phyloP scores from a whole-genome alignment of 345 rosid genomes.

The Melaleuca alternifolia region DNA sequence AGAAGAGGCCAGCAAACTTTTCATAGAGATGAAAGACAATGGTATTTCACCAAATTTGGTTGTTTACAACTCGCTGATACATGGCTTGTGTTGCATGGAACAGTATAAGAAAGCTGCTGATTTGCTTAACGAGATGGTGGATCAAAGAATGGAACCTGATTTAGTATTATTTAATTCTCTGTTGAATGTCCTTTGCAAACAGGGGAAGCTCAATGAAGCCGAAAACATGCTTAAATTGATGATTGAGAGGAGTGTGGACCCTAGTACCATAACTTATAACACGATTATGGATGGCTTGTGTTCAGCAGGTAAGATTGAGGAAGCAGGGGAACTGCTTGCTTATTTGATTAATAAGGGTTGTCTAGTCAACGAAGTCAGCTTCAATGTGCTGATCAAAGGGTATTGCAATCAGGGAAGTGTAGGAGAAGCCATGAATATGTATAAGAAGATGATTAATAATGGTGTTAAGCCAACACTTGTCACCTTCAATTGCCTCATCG shows the following conservation, averaged over 20 bases:
- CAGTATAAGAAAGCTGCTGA: constrained; percentile 6
- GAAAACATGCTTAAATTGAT: constrained; percentile 2
- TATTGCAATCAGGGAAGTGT: constrained; percentile 2
- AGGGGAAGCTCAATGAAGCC: constrained; percentile 9
- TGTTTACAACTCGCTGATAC: constrained; percentile 4
- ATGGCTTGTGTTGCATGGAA: constrained; percentile 13
- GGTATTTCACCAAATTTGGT: constrained; percentile 14
- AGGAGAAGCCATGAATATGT: constrained; percentile 5
- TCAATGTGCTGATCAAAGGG: constrained; percentile 9
- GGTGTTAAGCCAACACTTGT: constrained; percentile 8
- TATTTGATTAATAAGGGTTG: constrained; percentile 3
- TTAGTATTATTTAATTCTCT: constrained; percentile 2
- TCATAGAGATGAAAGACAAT: constrained; percentile 13
- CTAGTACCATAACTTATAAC: not conserved
- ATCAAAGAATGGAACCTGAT: constrained; percentile 6
- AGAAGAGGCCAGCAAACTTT: constrained; percentile 19
- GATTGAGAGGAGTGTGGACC: constrained; percentile 6
- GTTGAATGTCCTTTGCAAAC: constrained; percentile 2
- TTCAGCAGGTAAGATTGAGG: constrained; percentile 1
- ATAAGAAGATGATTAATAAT: not conserved
- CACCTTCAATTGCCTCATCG: constrained; percentile 11
- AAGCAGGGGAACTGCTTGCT: constrained; percentile 5
- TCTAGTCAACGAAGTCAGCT: not conserved
- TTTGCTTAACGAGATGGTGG: constrained; percentile 13
- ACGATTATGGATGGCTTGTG: constrained; percentile 10